A percentile compares a stretch with the other conserved stretches of the same genome.
Conservation (phyloP, 2,329 filamentous ascomycete species). For the Alternaria panax region DNA sequence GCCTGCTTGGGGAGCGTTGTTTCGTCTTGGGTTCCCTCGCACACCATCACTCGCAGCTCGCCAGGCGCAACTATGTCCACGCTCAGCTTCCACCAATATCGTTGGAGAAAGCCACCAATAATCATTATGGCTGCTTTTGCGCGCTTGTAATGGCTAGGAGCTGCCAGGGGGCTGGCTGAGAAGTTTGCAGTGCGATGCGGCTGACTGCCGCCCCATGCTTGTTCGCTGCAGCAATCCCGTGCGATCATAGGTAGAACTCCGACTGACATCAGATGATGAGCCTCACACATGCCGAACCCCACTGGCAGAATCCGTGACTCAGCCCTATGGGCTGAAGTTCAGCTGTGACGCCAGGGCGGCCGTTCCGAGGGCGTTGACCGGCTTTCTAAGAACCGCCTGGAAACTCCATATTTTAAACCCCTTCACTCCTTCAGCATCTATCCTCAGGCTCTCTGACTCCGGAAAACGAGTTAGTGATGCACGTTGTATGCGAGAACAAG, state of each 20-base stretch:
- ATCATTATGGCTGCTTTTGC: not conserved
- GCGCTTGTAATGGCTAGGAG: not conserved
- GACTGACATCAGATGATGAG: slow-evolving; percentile 10
- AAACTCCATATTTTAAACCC: not conserved
- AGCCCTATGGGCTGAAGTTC: slow-evolving; percentile 20
- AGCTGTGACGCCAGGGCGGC: slow-evolving; percentile 17
- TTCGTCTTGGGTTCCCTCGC: not conserved
- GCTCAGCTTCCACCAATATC: not conserved
- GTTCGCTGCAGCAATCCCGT: slow-evolving; percentile 12
- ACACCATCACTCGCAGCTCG: not conserved
- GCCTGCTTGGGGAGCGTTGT: not conserved
- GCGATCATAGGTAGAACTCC: not conserved
- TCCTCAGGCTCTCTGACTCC: too few species aligned
- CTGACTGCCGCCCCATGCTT: slow-evolving; percentile 5
- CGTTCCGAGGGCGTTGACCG: not conserved
- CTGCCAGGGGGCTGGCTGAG: not conserved
- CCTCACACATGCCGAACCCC: slow-evolving; percentile 15
- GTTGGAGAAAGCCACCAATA: not conserved
- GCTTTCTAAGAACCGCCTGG: not conserved
- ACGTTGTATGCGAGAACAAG: not conserved
- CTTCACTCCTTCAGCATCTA: not conserved
- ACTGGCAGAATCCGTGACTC: slow-evolving; percentile 26
- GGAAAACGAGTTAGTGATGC: not conserved
- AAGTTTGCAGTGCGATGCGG: slow-evolving; percentile 7
- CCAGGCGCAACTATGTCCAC: not conserved